Percentiles rank a stretch among this genome's conserved stretches.
Evolutionary conservation across 768 basidiomycete genomes (phyloP).

Genomic region (Sporobolomyces phaffii): DNA sequence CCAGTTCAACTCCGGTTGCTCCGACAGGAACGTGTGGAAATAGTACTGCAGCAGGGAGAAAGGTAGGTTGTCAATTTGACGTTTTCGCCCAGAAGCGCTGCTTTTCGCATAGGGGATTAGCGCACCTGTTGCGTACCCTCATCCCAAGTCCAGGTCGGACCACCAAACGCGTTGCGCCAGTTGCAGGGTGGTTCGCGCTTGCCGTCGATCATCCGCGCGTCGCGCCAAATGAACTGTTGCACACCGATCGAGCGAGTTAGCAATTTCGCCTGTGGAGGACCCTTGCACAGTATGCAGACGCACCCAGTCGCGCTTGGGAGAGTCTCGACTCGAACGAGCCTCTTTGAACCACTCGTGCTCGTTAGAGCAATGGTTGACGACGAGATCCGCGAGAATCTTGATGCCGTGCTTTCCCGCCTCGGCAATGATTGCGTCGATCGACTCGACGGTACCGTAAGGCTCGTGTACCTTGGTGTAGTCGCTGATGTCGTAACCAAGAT

Average conservation of each 20-base stretch:
- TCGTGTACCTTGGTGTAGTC: conserved; percentile 63
- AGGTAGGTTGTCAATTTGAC: no score
- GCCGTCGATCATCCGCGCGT: conserved; percentile 56
- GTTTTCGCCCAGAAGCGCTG: no score
- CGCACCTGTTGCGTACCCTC: conserved; percentile 54
- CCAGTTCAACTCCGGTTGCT: conserved; percentile 75
- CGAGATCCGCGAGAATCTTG: conserved; percentile 65
- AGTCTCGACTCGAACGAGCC: conserved; percentile 53
- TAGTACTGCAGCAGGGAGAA: conserved; percentile 51
- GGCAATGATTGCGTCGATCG: conserved; percentile 44
- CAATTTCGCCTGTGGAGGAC: no score
- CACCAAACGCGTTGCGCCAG: conserved; percentile 55
- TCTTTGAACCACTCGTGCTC: conserved; percentile 58
- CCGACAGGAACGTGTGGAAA: conserved; percentile 60
- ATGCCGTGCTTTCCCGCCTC: conserved; percentile 58
- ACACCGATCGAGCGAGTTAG: no score
- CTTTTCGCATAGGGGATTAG: neutral
- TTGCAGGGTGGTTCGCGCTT: conserved; percentile 63
- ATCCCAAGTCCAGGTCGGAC: conserved; percentile 62
- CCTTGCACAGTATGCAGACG: no score
- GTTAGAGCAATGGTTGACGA: conserved; percentile 65
- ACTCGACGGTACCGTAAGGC: conserved; percentile 59
- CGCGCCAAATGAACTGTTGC: conserved; percentile 62
- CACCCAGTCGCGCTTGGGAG: conserved; percentile 60
- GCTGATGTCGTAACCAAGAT: conserved; percentile 49